Evolutionary conservation across 768 basidiomycete species (phyloP), one percentile per base, ranked within the genome.

Genomic region (Sutorius australiensis): DNA sequence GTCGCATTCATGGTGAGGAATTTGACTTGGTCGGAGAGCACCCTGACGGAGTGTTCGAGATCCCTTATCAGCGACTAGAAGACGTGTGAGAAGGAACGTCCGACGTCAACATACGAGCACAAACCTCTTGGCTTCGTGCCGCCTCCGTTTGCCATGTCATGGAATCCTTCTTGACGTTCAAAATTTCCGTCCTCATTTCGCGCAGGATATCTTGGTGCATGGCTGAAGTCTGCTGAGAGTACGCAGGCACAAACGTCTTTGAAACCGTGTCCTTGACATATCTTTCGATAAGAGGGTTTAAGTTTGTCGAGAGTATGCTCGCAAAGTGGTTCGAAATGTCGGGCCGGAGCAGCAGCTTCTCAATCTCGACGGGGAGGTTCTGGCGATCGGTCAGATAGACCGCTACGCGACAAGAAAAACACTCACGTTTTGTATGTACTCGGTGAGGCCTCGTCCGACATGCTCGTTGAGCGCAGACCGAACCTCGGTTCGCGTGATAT

Each of bases 151-250:
- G 91, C 88, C 89, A 92, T 14, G 80, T 74, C 50, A 83, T 82
- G 43, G 92, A 75, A 63, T 94, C 92, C 44, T 85, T 81, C 71
- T 91, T 90, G 59, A 94, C 78, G 54, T 74, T 80, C 57, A 87
- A 74, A 50, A 94, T 82, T 67, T 94, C 90, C 3, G 76, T 73
- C 48, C 83, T 82, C 59, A 94, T 77, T 66, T 90, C 89, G 21
- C 84, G 80, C 32, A 87, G 71, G 21, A 92, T 75, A 51, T 91
- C 88, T 65, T 92, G 90, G 63, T 92, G 88, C 78, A 92, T 82
- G 7, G 75, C 72, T 10, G 80, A 77, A n/a, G 87, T 80, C 61
- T 87, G 85, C 58, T 87, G 84, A 34, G 84, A 80, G 67, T 87
- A 87, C 30, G 86, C 78, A 2, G 91, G 91, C 34, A 92, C 74